Conservation (phyloP, 257 asterid species). For the Cordia subcordata region DNA sequence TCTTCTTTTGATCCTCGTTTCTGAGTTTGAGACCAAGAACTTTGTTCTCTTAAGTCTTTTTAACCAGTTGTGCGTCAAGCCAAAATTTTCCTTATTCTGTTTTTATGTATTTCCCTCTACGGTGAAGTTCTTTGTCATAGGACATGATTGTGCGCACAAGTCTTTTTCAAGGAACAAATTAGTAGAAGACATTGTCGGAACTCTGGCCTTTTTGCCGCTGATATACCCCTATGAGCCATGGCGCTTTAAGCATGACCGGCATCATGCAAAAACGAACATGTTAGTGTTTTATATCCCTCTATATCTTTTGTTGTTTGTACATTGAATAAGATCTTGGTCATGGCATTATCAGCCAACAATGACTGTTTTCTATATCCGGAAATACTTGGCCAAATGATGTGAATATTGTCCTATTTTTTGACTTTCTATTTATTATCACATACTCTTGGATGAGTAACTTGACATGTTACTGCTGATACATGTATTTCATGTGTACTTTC, state of each 20-base stretch:
- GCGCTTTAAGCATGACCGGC: slow-evolving; percentile 95
- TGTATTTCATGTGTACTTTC: no score
- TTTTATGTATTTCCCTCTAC: no score
- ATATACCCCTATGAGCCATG: slow-evolving; percentile 96
- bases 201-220: slow-evolving; percentile 89
- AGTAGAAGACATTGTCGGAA: slow-evolving; percentile 93
- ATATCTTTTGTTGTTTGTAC: slow-evolving; percentile 1
- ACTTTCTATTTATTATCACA: neutral
- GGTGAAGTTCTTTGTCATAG: slow-evolving; percentile 92
- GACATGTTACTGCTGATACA: no score
- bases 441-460: neutral
- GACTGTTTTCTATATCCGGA: neutral
- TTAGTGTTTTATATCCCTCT: slow-evolving; percentile 38
- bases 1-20: slow-evolving; percentile 1
- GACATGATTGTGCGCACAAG: slow-evolving; percentile 99
- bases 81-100: slow-evolving; percentile 12
- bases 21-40: neutral
- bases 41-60: neutral
- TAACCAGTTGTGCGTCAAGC: slow-evolving; percentile 5
- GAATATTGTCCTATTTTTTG: neutral
- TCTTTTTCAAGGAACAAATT: slow-evolving; percentile 89
- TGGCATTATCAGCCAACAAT: neutral
- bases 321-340: neutral
- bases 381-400: neutral
- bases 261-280: slow-evolving; percentile 98